A percentile compares a stretch with the other conserved stretches of the same genome.
These are phyloP conservation scores for Hortiboletus flavorubellus DNA, from an alignment of 768 basidiomycete species.

Conservation along the genomic window DNA sequence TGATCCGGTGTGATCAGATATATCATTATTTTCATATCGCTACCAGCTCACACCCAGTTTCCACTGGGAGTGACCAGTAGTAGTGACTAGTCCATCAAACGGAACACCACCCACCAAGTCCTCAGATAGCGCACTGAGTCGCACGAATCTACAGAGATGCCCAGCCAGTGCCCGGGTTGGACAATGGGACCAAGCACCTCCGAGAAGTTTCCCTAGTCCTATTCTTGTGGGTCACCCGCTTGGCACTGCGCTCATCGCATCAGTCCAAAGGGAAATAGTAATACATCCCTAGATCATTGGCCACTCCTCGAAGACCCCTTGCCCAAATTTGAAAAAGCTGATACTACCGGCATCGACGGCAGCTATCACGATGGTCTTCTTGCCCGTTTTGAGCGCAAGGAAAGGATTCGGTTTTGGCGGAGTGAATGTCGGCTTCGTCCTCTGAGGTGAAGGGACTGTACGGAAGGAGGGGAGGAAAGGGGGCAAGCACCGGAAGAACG, in stretches of 20 bases:
- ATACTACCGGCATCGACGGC: constrained; percentile 85
- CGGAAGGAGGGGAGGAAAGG: constrained; percentile 7
- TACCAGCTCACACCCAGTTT: too few relatives aligned
- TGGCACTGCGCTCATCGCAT: not conserved
- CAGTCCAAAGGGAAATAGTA: not conserved
- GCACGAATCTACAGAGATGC: too few relatives aligned
- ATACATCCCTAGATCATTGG: constrained; percentile 47
- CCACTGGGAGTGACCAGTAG: too few relatives aligned
- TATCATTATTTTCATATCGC: too few relatives aligned
- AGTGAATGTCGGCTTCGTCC: constrained; percentile 27
- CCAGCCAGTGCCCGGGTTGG: not conserved
- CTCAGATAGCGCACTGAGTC: too few relatives aligned
- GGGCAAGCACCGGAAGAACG: constrained; percentile 2
- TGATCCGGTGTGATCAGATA: too few relatives aligned
- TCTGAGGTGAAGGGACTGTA: constrained; percentile 3
- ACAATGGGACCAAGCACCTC: not conserved
- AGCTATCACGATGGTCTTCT: constrained; percentile 79
- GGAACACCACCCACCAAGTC: too few relatives aligned
- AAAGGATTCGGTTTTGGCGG: constrained; percentile 65
- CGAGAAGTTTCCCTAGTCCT: not conserved
- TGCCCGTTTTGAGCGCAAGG: constrained; percentile 76
- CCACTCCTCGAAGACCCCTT: constrained; percentile 83
- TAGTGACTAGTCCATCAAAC: too few relatives aligned
- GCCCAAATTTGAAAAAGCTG: constrained; percentile 84
- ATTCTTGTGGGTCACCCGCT: not conserved